These are phyloP conservation scores for Cystobasidium tubakii DNA, from an alignment of 768 basidiomycete species.

Conservation along the genomic window DNA sequence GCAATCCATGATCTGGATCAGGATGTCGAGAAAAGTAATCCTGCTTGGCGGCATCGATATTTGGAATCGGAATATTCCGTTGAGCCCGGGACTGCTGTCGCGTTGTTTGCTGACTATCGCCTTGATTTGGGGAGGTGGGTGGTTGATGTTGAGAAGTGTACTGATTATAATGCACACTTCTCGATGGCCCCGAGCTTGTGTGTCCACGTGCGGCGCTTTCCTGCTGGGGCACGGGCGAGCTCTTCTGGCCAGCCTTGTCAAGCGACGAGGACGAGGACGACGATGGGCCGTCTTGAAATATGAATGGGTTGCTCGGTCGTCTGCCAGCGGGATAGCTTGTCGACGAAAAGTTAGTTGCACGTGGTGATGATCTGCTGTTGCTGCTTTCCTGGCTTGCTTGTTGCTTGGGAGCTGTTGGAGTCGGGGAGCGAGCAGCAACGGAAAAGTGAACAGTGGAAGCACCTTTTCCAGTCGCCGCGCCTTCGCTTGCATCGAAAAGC, in stretches of 20 bases:
- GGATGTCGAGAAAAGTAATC: constrained; percentile 34
- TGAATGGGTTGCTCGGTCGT: constrained; percentile 1
- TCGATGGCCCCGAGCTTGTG: neutral
- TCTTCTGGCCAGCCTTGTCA: neutral
- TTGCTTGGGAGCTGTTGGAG: neutral
- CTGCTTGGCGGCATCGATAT: constrained; percentile 18
- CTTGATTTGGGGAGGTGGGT: neutral
- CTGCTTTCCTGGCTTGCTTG: too few species aligned
- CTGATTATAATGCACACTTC: neutral
- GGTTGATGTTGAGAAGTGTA: neutral
- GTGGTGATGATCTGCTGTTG: neutral
- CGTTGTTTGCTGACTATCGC: neutral
- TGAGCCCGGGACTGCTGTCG: constrained; percentile 12
- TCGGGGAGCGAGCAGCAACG: neutral
- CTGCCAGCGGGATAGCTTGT: neutral
- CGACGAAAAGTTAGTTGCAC: neutral
- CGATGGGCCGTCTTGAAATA: neutral
- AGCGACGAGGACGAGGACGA: neutral
- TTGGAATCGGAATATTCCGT: constrained; percentile 2
- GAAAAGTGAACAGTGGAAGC: neutral
- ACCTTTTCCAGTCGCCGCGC: neutral
- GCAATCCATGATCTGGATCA: constrained; percentile 15
- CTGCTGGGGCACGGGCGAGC: neutral
- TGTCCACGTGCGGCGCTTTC: neutral
- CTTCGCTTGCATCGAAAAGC: neutral